Percentiles rank a stretch among this genome's conserved stretches.
These are phyloP conservation scores for Suillus tomentosus DNA, from an alignment of 768 basidiomycete genomes.

Conservation along the genomic window DNA sequence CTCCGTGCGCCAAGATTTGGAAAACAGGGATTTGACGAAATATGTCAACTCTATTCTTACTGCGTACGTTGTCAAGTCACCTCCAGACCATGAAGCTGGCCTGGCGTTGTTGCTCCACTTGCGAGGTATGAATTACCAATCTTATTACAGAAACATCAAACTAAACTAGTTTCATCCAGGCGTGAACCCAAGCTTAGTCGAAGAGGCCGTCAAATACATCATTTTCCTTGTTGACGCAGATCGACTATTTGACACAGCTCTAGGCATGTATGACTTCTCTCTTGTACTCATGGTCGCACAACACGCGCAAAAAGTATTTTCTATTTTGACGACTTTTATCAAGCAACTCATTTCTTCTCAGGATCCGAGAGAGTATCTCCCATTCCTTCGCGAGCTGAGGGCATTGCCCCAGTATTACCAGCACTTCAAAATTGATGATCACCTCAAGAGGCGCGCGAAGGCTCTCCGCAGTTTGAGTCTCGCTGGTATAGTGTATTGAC, in stretches of 20 bases:
- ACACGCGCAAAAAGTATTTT: slow-evolving; percentile 86
- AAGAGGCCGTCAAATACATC: slow-evolving; percentile 97
- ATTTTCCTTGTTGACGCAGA: slow-evolving; percentile 97
- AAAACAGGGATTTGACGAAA: slow-evolving; percentile 67
- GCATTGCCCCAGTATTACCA: slow-evolving; percentile 77
- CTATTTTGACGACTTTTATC: slow-evolving; percentile 8
- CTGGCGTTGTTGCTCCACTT: slow-evolving; percentile 73
- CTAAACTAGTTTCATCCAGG: slow-evolving; percentile 12
- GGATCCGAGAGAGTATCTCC: slow-evolving; percentile 98
- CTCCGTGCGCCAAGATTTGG: slow-evolving; percentile 69
- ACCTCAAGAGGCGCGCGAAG: slow-evolving; percentile 73
- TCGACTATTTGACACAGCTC: slow-evolving; percentile 86
- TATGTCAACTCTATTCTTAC: slow-evolving; percentile 93
- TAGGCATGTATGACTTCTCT: slow-evolving; percentile 99
- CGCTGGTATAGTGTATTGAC: slow-evolving; percentile 53
- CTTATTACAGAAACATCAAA: neutral
- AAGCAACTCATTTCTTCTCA: slow-evolving; percentile 32
- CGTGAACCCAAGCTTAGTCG: slow-evolving; percentile 72
- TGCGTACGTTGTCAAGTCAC: slow-evolving; percentile 88
- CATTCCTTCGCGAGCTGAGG: slow-evolving; percentile 90
- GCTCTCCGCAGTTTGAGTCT: slow-evolving; percentile 75
- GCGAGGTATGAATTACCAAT: slow-evolving; percentile 54
- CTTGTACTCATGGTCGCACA: slow-evolving; percentile 96
- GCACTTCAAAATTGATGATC: slow-evolving; percentile 89
- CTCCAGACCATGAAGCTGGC: slow-evolving; percentile 88